A percentile compares a stretch with the other conserved stretches of the same genome.
Evolutionary conservation across 306 rosid genomes (phyloP).

Genomic region (Notholithocarpus densiflorus): DNA sequence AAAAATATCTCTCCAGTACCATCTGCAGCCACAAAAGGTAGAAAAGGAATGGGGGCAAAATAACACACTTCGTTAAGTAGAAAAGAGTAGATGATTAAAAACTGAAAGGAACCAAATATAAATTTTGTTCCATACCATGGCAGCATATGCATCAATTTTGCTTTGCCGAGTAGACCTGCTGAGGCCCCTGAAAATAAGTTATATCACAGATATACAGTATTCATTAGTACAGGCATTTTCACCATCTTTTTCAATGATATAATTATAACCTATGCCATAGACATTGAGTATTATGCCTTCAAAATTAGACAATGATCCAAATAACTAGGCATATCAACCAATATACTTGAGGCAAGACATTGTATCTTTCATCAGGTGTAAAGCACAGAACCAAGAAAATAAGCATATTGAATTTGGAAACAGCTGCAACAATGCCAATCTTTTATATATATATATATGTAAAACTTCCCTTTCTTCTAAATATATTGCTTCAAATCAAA

Average conservation of each 20-base stretch:
- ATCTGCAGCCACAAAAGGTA: slow-evolving; percentile 40
- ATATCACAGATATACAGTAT: not conserved
- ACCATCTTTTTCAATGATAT: not conserved
- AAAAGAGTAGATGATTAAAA: not conserved
- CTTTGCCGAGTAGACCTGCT: slow-evolving; percentile 36
- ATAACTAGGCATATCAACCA: not conserved
- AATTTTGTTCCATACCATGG: slow-evolving; percentile 35
- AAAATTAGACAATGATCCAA: not conserved
- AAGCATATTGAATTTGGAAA: not conserved
- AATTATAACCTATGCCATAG: not conserved
- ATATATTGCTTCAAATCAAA: slow-evolving; percentile 28
- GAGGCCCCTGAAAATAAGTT: slow-evolving; percentile 39
- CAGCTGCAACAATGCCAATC: not conserved
- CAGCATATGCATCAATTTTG: slow-evolving; percentile 47
- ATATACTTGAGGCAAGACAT: not conserved
- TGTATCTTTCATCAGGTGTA: not conserved
- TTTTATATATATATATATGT: not conserved
- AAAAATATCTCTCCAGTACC: slow-evolving; percentile 84
- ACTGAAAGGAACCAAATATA: not conserved
- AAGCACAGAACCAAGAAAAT: not conserved
- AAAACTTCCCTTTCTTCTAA: not conserved
- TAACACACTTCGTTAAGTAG: not conserved
- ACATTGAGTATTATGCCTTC: not conserved
- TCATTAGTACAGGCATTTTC: not conserved
- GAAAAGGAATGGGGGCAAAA: not conserved